A percentile compares a stretch with the other conserved stretches of the same genome.
phyloP scores from a whole-genome alignment of 1,284 basidiomycete species.

The Albatrellus sp. region DNA sequence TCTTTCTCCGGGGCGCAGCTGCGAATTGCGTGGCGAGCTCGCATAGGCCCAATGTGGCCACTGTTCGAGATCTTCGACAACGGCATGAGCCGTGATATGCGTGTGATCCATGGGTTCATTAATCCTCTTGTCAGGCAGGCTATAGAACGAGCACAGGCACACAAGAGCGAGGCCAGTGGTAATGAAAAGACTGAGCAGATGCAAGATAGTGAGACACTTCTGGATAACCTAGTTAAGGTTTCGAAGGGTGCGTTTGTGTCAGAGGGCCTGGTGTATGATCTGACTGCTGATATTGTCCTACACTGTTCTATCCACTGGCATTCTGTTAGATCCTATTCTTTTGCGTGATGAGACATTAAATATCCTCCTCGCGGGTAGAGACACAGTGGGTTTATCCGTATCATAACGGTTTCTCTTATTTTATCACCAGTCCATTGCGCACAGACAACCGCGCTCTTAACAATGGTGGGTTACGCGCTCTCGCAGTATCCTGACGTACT shows the following conservation, averaged over 20 bases:
- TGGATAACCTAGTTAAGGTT: conserved; percentile 37
- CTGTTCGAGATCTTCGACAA: conserved; percentile 36
- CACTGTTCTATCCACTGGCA: not conserved
- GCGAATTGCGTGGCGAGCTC: conserved; percentile 24
- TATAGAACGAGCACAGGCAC: conserved; percentile 23
- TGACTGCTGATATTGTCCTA: not conserved
- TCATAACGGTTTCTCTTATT: not conserved
- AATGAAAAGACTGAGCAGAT: conserved; percentile 16
- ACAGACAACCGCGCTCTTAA: conserved; percentile 24
- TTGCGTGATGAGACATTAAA: conserved; percentile 24
- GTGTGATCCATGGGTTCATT: conserved; percentile 34
- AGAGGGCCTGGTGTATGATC: not conserved
- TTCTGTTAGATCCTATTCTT: conserved; percentile 15
- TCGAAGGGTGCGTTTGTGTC: conserved; percentile 29
- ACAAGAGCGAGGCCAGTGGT: conserved; percentile 4
- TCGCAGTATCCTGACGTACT: conserved; percentile 24
- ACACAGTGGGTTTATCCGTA: conserved; percentile 15
- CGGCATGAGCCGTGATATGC: conserved; percentile 29
- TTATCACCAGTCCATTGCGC: not conserved
- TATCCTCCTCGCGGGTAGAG: conserved; percentile 23
- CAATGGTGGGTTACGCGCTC: conserved; percentile 25
- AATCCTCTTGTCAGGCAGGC: conserved; percentile 37
- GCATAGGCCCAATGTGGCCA: conserved; percentile 32
- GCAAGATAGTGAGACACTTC: conserved; percentile 29
- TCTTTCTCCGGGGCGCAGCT: conserved; percentile 23